Percentiles rank a stretch among this genome's conserved stretches.
Conservation (phyloP, 495 filamentous ascomycete species). For the Saxispiralis lemnorum region DNA sequence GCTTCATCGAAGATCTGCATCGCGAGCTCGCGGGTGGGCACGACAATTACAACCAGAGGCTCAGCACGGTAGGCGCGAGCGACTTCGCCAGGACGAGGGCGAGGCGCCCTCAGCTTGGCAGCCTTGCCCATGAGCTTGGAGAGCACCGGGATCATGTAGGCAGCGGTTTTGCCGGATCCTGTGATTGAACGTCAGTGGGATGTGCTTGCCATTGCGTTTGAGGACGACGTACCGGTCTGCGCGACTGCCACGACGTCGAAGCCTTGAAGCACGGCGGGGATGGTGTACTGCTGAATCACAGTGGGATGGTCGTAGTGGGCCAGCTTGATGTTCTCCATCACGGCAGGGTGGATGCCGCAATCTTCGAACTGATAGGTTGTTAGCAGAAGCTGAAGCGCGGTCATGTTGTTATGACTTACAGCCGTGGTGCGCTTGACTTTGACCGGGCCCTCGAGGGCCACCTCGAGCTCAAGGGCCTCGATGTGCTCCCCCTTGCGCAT, state of each 20-base stretch:
- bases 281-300: slow-evolving; percentile 65
- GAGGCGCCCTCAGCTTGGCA: slow-evolving; percentile 58
- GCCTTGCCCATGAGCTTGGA: slow-evolving; percentile 89
- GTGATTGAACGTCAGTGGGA: slow-evolving; percentile 4
- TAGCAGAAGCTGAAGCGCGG: not conserved
- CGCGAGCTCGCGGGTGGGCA: slow-evolving; percentile 72
- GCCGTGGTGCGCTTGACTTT: slow-evolving; percentile 35
- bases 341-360: slow-evolving; percentile 68
- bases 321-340: slow-evolving; percentile 59
- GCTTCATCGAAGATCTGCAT: slow-evolving; percentile 90
- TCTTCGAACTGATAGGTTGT: slow-evolving; percentile 38
- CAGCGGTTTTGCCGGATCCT: slow-evolving; percentile 94
- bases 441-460: slow-evolving; percentile 39
- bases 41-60: slow-evolving; percentile 72
- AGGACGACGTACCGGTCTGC: slow-evolving; percentile 66
- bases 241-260: slow-evolving; percentile 73
- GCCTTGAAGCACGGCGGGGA: slow-evolving; percentile 56
- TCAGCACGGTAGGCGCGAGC: slow-evolving; percentile 44
- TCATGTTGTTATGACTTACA: slow-evolving; percentile 19
- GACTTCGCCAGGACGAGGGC: slow-evolving; percentile 34
- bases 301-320: slow-evolving; percentile 53
- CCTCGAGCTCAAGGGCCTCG: slow-evolving; percentile 32
- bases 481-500: slow-evolving; percentile 29
- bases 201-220: not conserved
- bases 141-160: slow-evolving; percentile 75